phyloP scores from a whole-genome alignment of 176 grass and related monocot genomes.

The Alloteropsis semialata region DNA sequence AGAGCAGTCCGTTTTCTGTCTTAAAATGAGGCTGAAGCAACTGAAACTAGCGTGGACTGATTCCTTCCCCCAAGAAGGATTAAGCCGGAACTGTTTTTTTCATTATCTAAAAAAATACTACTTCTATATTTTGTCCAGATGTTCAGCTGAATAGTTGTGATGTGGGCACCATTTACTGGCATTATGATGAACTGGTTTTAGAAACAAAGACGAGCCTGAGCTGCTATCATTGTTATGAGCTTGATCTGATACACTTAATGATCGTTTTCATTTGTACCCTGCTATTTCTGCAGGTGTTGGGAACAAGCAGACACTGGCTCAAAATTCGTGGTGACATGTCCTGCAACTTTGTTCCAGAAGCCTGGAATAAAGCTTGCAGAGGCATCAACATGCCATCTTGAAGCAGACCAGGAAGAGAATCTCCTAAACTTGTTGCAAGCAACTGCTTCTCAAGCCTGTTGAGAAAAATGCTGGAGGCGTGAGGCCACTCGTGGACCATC shows the following conservation, averaged over 20 bases:
- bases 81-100: too few relatives aligned
- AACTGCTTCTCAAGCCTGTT: slow-evolving; percentile 13
- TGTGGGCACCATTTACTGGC: background rate
- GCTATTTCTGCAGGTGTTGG: background rate
- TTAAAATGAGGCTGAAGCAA: background rate
- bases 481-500: slow-evolving; percentile 34
- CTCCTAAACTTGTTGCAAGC: slow-evolving; percentile 22
- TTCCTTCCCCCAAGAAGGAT: too few relatives aligned
- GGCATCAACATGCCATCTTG: slow-evolving; percentile 23
- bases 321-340: slow-evolving; percentile 1
- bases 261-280: background rate
- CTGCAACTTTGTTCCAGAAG: background rate
- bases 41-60: too few relatives aligned
- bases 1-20: background rate
- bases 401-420: slow-evolving; percentile 32
- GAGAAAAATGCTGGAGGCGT: background rate
- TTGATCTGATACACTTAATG: background rate
- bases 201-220: background rate
- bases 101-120: too few relatives aligned
- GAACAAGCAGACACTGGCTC: background rate
- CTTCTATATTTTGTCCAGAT: background rate
- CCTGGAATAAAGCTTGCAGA: slow-evolving; percentile 17
- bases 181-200: background rate
- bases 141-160: background rate
- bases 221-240: background rate